Percentiles rank a stretch among this genome's conserved stretches.
phyloP scores from a whole-genome alignment of 768 basidiomycete genomes.

The Rhodotorula taiwanensis region DNA sequence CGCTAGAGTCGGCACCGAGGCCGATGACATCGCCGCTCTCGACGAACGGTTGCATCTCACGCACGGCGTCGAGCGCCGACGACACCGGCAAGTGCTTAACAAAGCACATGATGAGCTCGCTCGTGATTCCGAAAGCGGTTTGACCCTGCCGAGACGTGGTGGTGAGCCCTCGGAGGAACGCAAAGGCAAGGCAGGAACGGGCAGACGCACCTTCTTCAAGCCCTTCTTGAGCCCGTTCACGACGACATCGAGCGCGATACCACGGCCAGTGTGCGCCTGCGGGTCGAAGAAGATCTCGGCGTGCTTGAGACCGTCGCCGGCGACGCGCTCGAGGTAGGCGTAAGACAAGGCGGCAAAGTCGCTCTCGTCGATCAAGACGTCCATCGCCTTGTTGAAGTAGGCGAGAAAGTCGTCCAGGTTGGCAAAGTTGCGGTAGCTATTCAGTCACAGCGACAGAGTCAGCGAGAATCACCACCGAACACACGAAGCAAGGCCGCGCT shows the following conservation, averaged over 20 bases:
- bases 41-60: slow-evolving; percentile 24
- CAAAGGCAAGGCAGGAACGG: not conserved
- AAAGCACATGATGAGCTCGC: slow-evolving; percentile 34
- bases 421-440: slow-evolving; percentile 36
- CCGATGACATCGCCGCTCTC: slow-evolving; percentile 29
- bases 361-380: slow-evolving; percentile 27
- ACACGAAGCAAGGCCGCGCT: not conserved
- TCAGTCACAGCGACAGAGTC: no score
- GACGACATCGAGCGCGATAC: slow-evolving; percentile 26
- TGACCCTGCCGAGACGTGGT: slow-evolving; percentile 2
- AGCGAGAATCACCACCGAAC: not conserved
- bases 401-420: slow-evolving; percentile 38
- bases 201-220: slow-evolving; percentile 7
- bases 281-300: slow-evolving; percentile 37
- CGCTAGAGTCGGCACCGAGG: slow-evolving; percentile 31
- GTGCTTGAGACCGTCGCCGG: slow-evolving; percentile 30
- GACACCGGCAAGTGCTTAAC: slow-evolving; percentile 33
- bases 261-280: slow-evolving; percentile 36
- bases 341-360: slow-evolving; percentile 36
- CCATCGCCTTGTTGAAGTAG: slow-evolving; percentile 36
- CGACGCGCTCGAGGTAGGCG: slow-evolving; percentile 31
- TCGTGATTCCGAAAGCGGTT: slow-evolving; percentile 34
- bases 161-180: no score
- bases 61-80: slow-evolving; percentile 21
- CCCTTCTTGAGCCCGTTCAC: slow-evolving; percentile 36